Conservation (phyloP, 192 early-diverging fungal genomes). For the Polychytrium aggregatum region DNA sequence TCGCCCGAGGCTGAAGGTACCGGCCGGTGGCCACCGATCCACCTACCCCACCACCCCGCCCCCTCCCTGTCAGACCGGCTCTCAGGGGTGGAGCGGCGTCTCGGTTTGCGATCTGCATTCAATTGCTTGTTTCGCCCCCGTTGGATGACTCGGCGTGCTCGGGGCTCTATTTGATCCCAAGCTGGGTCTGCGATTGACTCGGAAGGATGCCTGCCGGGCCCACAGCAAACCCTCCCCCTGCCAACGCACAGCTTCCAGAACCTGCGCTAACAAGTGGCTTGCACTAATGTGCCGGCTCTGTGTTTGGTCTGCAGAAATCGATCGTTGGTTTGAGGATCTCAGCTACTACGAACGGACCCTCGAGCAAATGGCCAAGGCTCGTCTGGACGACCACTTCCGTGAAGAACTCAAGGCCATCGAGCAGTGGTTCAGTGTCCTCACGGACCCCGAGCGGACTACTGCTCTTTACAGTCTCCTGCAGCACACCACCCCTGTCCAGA, state of each 20-base stretch:
- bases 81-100: slow-evolving; percentile 1
- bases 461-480: slow-evolving; percentile 86
- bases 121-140: no score
- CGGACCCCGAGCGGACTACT: slow-evolving; percentile 85
- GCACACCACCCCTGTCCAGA: slow-evolving; percentile 80
- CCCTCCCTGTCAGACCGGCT: no score
- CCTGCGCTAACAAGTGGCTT: no score
- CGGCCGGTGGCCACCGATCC: no score
- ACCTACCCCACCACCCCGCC: no score
- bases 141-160: no score
- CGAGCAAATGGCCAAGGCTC: slow-evolving; percentile 71
- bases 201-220: no score
- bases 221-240: no score
- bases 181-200: no score
- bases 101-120: background rate
- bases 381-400: slow-evolving; percentile 72
- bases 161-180: no score
- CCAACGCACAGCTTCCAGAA: no score
- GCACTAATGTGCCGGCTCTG: no score
- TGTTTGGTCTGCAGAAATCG: slow-evolving; percentile 60
- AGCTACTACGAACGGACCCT: slow-evolving; percentile 84
- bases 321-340: slow-evolving; percentile 85
- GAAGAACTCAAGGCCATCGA: slow-evolving; percentile 88
- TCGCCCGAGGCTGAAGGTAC: slow-evolving; percentile 33
- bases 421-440: slow-evolving; percentile 85